phyloP scores from a whole-genome alignment of 1,139 yeast species.

The Blastobotrys buckinghamii region DNA sequence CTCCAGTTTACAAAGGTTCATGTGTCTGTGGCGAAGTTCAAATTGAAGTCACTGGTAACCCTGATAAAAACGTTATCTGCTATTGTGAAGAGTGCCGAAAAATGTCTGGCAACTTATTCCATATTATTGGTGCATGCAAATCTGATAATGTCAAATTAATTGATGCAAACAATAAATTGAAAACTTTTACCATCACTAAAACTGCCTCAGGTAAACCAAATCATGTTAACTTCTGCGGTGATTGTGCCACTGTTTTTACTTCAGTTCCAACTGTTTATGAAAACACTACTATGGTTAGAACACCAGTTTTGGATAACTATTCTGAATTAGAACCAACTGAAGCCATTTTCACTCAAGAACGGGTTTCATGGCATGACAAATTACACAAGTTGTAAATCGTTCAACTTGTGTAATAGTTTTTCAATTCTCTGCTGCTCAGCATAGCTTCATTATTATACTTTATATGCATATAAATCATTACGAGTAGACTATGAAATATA shows the following conservation, averaged over 20 bases:
- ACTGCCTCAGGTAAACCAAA: conserved; percentile 30
- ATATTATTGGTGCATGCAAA: conserved; percentile 21
- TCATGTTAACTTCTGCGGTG: conserved; percentile 24
- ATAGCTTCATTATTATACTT: no score
- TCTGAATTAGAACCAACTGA: conserved; percentile 6
- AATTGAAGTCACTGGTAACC: conserved; percentile 13
- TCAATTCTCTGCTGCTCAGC: no score
- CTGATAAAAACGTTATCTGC: conserved; percentile 21
- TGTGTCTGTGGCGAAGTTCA: conserved; percentile 4
- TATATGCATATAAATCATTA: no score
- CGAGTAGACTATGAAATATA: no score
- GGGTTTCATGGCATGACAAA: neutral
- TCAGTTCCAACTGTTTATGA: conserved; percentile 27
- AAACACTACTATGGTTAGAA: conserved; percentile 17
- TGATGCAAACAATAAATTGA: conserved; percentile 18
- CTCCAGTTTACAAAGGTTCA: neutral
- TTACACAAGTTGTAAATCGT: conserved; percentile 2
- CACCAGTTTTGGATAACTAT: conserved; percentile 24
- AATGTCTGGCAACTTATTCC: conserved; percentile 30
- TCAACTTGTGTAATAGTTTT: no score
- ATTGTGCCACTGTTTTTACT: conserved; percentile 28
- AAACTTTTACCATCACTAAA: conserved; percentile 19
- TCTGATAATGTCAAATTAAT: conserved; percentile 19
- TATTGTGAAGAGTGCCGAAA: conserved; percentile 31
- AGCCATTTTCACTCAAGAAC: conserved; percentile 8